Base-by-base conservation (phyloP, 2,329 filamentous ascomycete genomes). In the Venturia oleaginea region DNA sequence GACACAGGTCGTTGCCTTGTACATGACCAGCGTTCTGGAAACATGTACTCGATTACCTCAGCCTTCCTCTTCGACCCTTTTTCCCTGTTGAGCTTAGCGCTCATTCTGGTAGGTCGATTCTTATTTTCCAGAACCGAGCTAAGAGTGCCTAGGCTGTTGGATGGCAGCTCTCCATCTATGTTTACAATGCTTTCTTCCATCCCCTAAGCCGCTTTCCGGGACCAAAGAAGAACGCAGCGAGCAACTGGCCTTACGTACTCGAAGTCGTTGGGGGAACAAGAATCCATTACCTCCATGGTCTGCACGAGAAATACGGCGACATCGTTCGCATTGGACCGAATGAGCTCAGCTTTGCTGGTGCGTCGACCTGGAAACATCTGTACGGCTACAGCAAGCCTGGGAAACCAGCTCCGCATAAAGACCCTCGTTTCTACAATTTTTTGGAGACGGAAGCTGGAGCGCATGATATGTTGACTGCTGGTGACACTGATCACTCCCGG, bases 241-340 rank as follows among this genome's bases (percentile, higher is more conserved):
- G 64, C 8, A n/a, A 63, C 6, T 66, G 13, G 37, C 55, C 22
- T 19, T 30, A 38, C 19, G 19, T 42, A 34, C 22, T 19, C 10
- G 11, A n/a, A 22, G n/a, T n/a, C 27, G 17, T 43, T 2, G 30
- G 32, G 34, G 37, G 61, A 13, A 30, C 32, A 61, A 61, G n/a
- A 59, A n/a, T 27, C 11, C 22, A 27, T n/a, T 27, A 46, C 51
- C 15, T 27, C 32, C 24, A 22, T 30, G n/a, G 27, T 13, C 37
- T 64, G 17, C 63, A 65, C 30, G 30, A 51, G 7, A 67, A 70
- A 46, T 79, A 80, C 67, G 80, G 80, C 4, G 72, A 73, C 1
- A 74, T 82, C 1, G 79, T 83, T 11, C 77, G 81, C 11, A 71
- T 81, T 55, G 75, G 74, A 4, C 80, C 80, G 2, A 73, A 79